phyloP scores from a whole-genome alignment of 1,139 yeast genomes.

The Candida gigantensis region DNA sequence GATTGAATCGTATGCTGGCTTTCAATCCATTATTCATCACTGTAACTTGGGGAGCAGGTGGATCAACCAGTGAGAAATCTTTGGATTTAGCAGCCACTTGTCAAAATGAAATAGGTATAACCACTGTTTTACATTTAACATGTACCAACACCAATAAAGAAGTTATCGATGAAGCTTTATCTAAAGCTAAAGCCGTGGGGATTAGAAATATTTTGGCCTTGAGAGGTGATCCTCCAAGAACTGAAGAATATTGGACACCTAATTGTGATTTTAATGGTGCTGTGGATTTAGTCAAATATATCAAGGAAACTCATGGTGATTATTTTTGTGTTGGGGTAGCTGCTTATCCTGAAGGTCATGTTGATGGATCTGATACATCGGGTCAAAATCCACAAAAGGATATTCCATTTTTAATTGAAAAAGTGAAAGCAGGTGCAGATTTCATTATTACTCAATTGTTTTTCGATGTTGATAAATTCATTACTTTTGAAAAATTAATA shows the following conservation, averaged over 20 bases:
- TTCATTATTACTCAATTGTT: constrained; percentile 48
- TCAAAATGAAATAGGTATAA: constrained; percentile 71
- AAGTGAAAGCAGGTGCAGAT: constrained; percentile 50
- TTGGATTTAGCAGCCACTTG: constrained; percentile 79
- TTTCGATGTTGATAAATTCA: constrained; percentile 44
- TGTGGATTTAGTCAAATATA: constrained; percentile 79
- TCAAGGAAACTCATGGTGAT: constrained; percentile 66
- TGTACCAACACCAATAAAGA: constrained; percentile 87
- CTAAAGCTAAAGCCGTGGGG: constrained; percentile 71
- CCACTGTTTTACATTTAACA: constrained; percentile 91
- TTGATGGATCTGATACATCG: constrained; percentile 68
- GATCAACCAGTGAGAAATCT: constrained; percentile 86
- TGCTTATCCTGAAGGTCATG: constrained; percentile 96
- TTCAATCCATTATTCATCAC: constrained; percentile 88
- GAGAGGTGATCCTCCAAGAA: constrained; percentile 95
- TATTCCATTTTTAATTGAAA: constrained; percentile 64
- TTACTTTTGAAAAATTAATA: constrained; percentile 37
- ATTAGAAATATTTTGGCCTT: constrained; percentile 86
- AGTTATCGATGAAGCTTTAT: constrained; percentile 77
- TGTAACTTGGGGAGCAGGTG: constrained; percentile 99
- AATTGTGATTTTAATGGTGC: constrained; percentile 68
- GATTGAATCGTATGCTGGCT: constrained; percentile 86
- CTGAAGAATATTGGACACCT: constrained; percentile 66
- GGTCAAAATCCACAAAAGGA: constrained; percentile 66
- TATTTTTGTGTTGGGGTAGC: constrained; percentile 89